Percentiles rank a stretch among this genome's conserved stretches.
These are phyloP conservation scores for Erysiphe neolycopersici DNA, from an alignment of 2,329 filamentous ascomycete genomes.

Conservation along the genomic window DNA sequence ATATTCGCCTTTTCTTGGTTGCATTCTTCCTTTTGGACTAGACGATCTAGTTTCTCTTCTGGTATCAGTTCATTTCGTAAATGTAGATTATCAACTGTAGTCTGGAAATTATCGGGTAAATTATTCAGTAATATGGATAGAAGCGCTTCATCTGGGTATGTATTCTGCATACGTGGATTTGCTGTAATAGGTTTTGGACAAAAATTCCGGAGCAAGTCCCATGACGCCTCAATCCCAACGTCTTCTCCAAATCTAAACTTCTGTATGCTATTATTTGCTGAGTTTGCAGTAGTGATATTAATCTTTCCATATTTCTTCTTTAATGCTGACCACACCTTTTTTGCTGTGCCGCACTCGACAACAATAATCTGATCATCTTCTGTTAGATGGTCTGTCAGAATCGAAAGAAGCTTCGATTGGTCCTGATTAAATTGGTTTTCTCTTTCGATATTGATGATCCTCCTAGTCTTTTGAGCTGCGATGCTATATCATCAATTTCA, in stretches of 20 bases:
- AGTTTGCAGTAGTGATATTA: background rate
- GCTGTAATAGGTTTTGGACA: background rate
- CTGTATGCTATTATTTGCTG: background rate
- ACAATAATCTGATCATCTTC: background rate
- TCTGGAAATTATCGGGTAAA: background rate
- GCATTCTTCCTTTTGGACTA: background rate
- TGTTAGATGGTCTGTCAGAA: background rate
- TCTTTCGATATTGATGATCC: background rate
- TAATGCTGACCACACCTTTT: background rate
- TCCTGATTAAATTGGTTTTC: background rate
- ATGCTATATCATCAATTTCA: background rate
- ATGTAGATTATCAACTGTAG: background rate
- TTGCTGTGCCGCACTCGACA: background rate
- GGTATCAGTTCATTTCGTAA: background rate
- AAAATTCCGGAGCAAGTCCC: background rate
- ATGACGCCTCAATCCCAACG: background rate
- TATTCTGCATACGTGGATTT: background rate
- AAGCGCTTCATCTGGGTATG: background rate
- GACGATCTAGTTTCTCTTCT: background rate
- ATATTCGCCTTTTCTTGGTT: background rate
- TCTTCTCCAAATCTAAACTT: too few species aligned
- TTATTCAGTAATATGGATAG: background rate
- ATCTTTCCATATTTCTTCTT: background rate
- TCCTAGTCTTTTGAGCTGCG: background rate
- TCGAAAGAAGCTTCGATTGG: background rate